Evolutionary conservation across 2,329 filamentous ascomycete species (phyloP).

Genomic region (Paraphoma sp.): DNA sequence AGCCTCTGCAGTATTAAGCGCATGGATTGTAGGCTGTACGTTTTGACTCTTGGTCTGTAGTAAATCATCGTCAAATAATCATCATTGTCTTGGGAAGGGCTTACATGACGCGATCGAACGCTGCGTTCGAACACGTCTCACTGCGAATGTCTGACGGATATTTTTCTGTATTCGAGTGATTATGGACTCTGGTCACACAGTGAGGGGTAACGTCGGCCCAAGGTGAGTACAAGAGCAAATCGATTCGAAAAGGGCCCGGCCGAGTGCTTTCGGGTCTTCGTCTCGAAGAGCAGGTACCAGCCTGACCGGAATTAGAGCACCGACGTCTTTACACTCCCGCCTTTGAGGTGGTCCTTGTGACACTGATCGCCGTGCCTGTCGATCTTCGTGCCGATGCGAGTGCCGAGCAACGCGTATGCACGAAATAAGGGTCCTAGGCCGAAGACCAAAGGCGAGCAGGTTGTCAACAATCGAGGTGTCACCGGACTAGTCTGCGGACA

Average conservation of each 20-base stretch:
- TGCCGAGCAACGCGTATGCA: background rate
- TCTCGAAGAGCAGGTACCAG: background rate
- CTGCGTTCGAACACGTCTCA: background rate
- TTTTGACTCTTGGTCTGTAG: too few relatives aligned
- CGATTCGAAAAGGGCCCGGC: too few relatives aligned
- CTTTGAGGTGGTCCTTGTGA: background rate
- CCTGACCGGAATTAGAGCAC: background rate
- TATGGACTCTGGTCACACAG: background rate
- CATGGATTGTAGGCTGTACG: too few relatives aligned
- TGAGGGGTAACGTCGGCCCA: background rate
- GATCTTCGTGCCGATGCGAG: background rate
- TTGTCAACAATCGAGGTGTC: background rate
- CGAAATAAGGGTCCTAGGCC: background rate
- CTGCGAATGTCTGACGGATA: background rate
- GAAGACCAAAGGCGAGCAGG: background rate
- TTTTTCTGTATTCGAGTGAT: background rate
- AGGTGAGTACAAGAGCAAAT: background rate
- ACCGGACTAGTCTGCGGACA: background rate
- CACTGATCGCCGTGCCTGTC: constrained; percentile 1
- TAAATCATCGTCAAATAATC: too few relatives aligned
- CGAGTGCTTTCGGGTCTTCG: too few relatives aligned
- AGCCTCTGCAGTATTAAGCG: too few relatives aligned
- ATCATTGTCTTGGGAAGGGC: too few relatives aligned
- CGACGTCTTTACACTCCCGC: too few relatives aligned
- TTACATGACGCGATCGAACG: too few relatives aligned